Percentiles rank a stretch among this genome's conserved stretches.
Conservation (phyloP, 2,329 filamentous ascomycete species). For the Knufia fluminis region DNA sequence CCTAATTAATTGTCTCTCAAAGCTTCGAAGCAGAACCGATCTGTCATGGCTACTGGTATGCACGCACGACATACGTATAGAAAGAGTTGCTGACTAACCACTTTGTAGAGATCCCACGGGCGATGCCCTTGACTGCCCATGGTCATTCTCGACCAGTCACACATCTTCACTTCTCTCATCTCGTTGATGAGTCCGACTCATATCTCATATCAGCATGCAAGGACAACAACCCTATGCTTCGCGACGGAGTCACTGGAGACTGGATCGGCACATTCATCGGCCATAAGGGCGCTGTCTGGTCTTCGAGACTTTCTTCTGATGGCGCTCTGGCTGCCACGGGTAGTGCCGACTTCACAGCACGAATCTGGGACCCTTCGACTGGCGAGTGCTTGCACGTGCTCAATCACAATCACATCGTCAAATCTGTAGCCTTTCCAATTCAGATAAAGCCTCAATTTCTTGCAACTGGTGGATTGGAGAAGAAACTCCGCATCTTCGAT, state of each 20-base stretch:
- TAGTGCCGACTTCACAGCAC: constrained; percentile 91
- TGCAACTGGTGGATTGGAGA: constrained; percentile 90
- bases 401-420: constrained; percentile 89
- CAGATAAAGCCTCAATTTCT: constrained; percentile 69
- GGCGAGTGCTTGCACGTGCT: constrained; percentile 82
- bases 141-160: constrained; percentile 88
- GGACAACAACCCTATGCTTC: constrained; percentile 97
- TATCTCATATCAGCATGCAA: constrained; percentile 93
- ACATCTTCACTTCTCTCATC: constrained; percentile 78
- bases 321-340: constrained; percentile 82
- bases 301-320: constrained; percentile 81
- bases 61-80: neutral
- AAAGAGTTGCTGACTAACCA: neutral
- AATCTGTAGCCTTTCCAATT: constrained; percentile 80
- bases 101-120: constrained; percentile 40
- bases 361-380: constrained; percentile 94
- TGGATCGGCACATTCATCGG: constrained; percentile 98
- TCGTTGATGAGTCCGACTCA: constrained; percentile 74
- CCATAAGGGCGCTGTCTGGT: constrained; percentile 97
- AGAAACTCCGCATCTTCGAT: constrained; percentile 91
- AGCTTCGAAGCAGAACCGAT: neutral
- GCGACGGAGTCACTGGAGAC: constrained; percentile 89
- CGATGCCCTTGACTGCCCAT: constrained; percentile 86
- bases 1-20: too few species aligned
- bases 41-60: constrained; percentile 6